Base-by-base conservation (phyloP, 257 asterid species). In the Solanum bulbocastanum region DNA sequence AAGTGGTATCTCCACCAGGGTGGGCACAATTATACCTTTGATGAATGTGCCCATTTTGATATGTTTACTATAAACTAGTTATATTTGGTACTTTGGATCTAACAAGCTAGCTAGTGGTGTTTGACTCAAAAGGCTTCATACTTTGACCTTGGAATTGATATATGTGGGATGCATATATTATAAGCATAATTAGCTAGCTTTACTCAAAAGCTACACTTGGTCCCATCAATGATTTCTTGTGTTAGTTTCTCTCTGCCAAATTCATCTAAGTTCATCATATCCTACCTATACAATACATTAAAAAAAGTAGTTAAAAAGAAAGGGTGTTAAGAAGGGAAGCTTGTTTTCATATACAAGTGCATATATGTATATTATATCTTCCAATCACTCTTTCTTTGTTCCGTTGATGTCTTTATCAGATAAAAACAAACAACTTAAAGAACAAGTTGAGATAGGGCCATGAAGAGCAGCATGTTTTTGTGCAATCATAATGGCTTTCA, bases 381-480 rank as follows among this genome's bases (percentile, higher is more conserved):
- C 90, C 91, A 89, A 89, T 91, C 91, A 89, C 87, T 81, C 68
- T 88, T 44, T 73, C 69, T 52, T 82, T 83, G 40, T 86, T 87
- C 65, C 76, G 58, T 49, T 88, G 88, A 86, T 91, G 98, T 94
- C 98, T 91, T 94, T 91, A 78, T 93, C 96, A 93, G 86, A 92
- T 85, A 92, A 92, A 92, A 87, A 92, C 86, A 86, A 87, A 93
- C 87, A 88, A 90, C 95, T 93, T 95, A 92, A 90, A 87, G 90
- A 94, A 90, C 96, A 96, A 96, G 98, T 92, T 92, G 97, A 92
- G 92, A 92, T 93, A 89, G 98, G 95, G 87, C 95, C 95, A 92
- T 91, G 86, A 91, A 93, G 92, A 89, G 96, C 95, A 95, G 87
- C 87, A 85, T 66, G 87, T 93, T 90, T 89, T 92, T 93, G 94